Conservation (phyloP, 495 filamentous ascomycete genomes). For the Penicillium turbatum region DNA sequence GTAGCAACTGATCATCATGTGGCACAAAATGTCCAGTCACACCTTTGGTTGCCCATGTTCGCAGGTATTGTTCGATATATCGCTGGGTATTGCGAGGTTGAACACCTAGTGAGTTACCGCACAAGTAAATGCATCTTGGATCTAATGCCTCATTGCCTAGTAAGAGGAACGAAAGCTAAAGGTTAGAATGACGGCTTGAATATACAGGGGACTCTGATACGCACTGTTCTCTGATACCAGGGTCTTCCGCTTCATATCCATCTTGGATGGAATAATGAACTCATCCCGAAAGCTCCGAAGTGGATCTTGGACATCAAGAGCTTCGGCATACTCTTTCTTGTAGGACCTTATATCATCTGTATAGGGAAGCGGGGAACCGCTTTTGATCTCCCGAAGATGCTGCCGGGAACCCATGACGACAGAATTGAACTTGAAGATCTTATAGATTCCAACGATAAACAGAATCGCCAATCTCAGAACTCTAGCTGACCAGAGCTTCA, state of each 20-base stretch:
- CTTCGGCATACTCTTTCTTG: conserved; percentile 53
- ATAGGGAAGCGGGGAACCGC: conserved; percentile 32
- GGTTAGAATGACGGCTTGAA: neutral
- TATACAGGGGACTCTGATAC: conserved; percentile 1
- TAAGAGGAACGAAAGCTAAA: neutral
- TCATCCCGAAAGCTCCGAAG: conserved; percentile 65
- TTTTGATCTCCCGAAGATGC: conserved; percentile 28
- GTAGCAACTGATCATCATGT: conserved; percentile 68
- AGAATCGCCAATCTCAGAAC: neutral
- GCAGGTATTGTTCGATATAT: conserved; percentile 73
- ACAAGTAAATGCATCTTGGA: conserved; percentile 72
- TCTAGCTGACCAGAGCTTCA: neutral
- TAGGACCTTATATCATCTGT: conserved; percentile 39
- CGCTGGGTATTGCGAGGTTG: conserved; percentile 70
- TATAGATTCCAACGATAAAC: neutral
- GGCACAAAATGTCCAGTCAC: conserved; percentile 88
- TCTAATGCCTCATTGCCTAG: conserved; percentile 29
- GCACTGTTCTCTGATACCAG: conserved; percentile 42
- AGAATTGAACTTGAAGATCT: neutral
- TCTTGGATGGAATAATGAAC: conserved; percentile 80
- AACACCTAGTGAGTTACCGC: conserved; percentile 93
- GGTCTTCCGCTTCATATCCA: conserved; percentile 65
- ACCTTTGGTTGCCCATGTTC: conserved; percentile 87
- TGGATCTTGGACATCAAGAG: conserved; percentile 65
- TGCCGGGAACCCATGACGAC: conserved; percentile 28